Evolutionary conservation across 2,329 filamentous ascomycete genomes (phyloP), one percentile per base, ranked within the genome.

Genomic region (Exserohilum turcica): DNA sequence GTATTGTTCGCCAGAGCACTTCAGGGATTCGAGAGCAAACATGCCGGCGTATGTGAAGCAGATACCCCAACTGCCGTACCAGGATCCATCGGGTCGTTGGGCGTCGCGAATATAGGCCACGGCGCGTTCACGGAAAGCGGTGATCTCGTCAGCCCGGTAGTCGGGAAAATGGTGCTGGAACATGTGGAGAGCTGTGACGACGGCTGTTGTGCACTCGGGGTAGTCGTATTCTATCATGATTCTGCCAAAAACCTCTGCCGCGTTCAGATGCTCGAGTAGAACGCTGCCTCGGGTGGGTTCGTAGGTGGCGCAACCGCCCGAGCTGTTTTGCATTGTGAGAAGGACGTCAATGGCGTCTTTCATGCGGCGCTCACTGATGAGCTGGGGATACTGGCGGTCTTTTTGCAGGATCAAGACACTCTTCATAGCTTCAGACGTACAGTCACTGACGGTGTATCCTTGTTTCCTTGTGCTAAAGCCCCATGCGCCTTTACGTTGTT

Each of bases 181-280:
- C 2, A 93, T 80, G 4, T 88, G 89, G 16, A 99, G 80, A 0
- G 90, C 92, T 1, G 91, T 97, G 3, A 99, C 89, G 27, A 92
- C 91, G 0, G 94, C 92, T 2, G 94, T 97, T 0, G 94, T 99
- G 79, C 94, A 99, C 75, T 99, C 94, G 0, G 93, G 92, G 69
- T 99, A 97, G 73, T 96, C 91, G 73, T 99, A 99, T 71, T 97
- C 93, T 48, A 99, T 88, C 94, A 99, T 99, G 77, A 99, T 99
- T 16, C 87, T 84, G 12, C 91, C 92, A 74, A 99, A 99, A 0
- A 99, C 92, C 73, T 99, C 94, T 1, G 94, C 94, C 0, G 93
- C 93, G 68, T 99, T 99, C 37, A 99, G 83, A 72, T 87, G 82
- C 74, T 99, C 94, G 61, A 97, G 74, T 61, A 84, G 84, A 61